Evolutionary conservation across 495 filamentous ascomycete genomes (phyloP), one percentile per base, ranked within the genome.

Genomic region (Usnea hakonensis): DNA sequence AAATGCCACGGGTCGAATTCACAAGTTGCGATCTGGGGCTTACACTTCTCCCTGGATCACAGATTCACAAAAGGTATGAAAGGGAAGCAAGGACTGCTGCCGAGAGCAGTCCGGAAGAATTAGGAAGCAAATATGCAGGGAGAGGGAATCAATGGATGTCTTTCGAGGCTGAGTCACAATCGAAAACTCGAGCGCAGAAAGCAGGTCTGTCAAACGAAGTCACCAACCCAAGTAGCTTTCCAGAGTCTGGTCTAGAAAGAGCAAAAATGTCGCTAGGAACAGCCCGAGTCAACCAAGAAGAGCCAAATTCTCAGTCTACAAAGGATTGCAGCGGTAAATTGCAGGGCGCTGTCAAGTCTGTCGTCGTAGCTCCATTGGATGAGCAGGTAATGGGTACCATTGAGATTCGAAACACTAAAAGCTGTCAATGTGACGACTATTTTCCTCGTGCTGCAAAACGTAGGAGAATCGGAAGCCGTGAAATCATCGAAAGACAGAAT

Each of bases 41-140:
- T 77, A 77, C 75, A 77, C 73, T 70, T 71, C 60, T 69, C 73
- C 74, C 74, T 67, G 70, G 72, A 65, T 72, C 71, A 48, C 72
- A 73, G 66, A 67, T 64, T 68, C 70, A 71, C 64, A 67, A 63
- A 43, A 55, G 35, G 36, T 52, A 60, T 55, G 65, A 36, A 23
- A 28, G 57, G 21, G 21, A 50, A 14, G 26, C 19, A 52, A 33
- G 36, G 55, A 28, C 30, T n/a, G 46, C 58, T 54, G 46, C 48
- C 19, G 32, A 32, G 36, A n/a, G 44, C 58, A 43, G 48, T 30
- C 46, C 21, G 14, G 21, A 23, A 23, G 41, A 33, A 0, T 4
- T n/a, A 32, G 13, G 17, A 28, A 43, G 19, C 23, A 41, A 6
- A 41, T 2, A 32, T n/a, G 7, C 21, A 19, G 33, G 30, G 33